A percentile compares a stretch with the other conserved stretches of the same genome.
Evolutionary conservation across 2,329 filamentous ascomycete species (phyloP).

Genomic region (Cladorrhinum sp.): DNA sequence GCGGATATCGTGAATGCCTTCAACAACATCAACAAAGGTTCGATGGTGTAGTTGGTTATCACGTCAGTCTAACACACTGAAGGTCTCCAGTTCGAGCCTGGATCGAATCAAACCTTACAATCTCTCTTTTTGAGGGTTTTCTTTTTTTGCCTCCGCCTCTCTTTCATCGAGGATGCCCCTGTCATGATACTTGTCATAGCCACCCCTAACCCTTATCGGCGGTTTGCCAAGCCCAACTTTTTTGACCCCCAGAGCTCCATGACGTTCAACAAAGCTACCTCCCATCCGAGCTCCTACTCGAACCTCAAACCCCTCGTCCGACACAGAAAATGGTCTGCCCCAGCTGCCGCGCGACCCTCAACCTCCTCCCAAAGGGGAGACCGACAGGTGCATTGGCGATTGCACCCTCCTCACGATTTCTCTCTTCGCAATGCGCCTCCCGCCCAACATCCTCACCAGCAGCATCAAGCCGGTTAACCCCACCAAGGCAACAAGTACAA

Average conservation of each 20-base stretch:
- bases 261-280: background rate
- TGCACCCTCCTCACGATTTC: background rate
- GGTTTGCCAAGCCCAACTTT: slow-evolving; percentile 18
- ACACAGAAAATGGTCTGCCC: slow-evolving; percentile 45
- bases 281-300: background rate
- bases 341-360: slow-evolving; percentile 46
- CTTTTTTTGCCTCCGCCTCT: background rate
- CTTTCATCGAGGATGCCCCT: background rate
- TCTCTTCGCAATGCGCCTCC: slow-evolving; percentile 3
- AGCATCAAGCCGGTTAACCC: background rate
- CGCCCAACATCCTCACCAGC: background rate
- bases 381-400: slow-evolving; percentile 3
- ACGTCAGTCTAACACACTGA: slow-evolving; percentile 46
- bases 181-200: background rate
- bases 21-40: slow-evolving; percentile 7
- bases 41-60: slow-evolving; percentile 44
- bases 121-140: background rate
- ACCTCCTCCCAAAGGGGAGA: slow-evolving; percentile 35
- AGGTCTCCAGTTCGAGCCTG: slow-evolving; percentile 33
- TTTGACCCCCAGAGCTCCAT: slow-evolving; percentile 11
- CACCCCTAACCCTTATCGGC: slow-evolving; percentile 25
- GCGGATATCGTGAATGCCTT: too few relatives aligned
- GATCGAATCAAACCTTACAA: slow-evolving; percentile 20
- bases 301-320: background rate
- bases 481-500: background rate